Evolutionary conservation across 1,284 basidiomycete species (phyloP), one percentile per base, ranked within the genome.

Genomic region (Ganoderma meredithae): DNA sequence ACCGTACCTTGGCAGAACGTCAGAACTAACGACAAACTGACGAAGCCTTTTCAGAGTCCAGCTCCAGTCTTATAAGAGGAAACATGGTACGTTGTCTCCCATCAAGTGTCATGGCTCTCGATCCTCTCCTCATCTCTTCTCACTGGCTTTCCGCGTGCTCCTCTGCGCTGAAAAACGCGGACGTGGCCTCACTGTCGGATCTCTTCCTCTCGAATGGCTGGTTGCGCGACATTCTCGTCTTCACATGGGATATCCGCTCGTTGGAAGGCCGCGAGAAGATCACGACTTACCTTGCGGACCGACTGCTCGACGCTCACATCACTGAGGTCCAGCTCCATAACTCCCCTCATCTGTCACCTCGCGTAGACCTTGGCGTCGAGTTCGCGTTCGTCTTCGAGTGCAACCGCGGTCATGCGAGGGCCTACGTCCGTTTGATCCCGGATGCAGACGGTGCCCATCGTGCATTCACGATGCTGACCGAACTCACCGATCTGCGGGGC

Each of bases 221-320:
- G 76, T 86, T 86, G 84, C 81, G 88, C 27, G 90, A 91, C 75
- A 81, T 88, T 68, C 81, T 90, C 17, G 81, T 87, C 0, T 80
- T 90, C 62, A 88, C 88, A 3, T 90, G 88, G 87, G 84, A 88
- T 72, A 84, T 89, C 68, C 85, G 89, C 41, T 87, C 88, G 0
- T 85, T 90, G 73, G 80, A 81, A 64, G 83, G 85, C 7, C 65
- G 70, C 8, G 61, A 77, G 3, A 75, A 76, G 62, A 85, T 90
- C 70, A 73, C 70, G 0, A 71, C 76, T 36, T 86, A 88, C 76
- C 79, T 88, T 25, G 60, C 64, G 0, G 82, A 84, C 69, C 72
- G 71, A 10, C 75, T 82, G 5, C 33, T 69, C 5, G 12, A 55
- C 2, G 73, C 76, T 7, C 59, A 70, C 4, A 69, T 83, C 27